Conservation (phyloP, 371 early-diverging fungal species). For the Quaeritorhiza haematococci region DNA sequence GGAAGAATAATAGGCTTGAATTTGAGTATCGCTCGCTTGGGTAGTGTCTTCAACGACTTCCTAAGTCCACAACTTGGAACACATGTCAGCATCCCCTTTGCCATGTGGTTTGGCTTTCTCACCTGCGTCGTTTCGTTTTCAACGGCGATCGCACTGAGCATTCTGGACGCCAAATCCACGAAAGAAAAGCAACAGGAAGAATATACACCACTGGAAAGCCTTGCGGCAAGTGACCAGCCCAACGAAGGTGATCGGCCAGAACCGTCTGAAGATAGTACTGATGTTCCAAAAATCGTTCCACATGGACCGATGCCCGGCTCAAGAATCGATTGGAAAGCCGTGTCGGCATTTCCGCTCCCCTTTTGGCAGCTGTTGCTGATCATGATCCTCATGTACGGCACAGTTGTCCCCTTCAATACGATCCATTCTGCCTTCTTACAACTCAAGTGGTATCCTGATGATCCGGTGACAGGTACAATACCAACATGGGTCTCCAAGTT, state of each 20-base stretch:
- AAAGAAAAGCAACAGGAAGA: not conserved
- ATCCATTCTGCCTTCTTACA: slow-evolving; percentile 56
- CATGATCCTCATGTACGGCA: slow-evolving; percentile 47
- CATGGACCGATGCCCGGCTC: no score
- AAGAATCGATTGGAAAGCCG: no score
- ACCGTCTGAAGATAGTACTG: no score
- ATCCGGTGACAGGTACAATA: slow-evolving; percentile 38
- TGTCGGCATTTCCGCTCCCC: slow-evolving; percentile 31
- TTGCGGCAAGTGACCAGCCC: not conserved
- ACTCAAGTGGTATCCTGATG: slow-evolving; percentile 43
- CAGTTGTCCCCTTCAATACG: slow-evolving; percentile 57
- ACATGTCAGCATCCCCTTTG: slow-evolving; percentile 29
- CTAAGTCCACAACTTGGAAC: slow-evolving; percentile 40
- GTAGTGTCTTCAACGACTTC: slow-evolving; percentile 51
- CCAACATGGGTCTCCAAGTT: no score
- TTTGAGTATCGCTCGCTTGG: slow-evolving; percentile 46
- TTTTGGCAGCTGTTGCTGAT: slow-evolving; percentile 46
- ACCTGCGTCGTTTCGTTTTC: slow-evolving; percentile 39
- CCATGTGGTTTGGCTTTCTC: slow-evolving; percentile 42
- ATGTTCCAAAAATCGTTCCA: no score
- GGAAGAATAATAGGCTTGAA: slow-evolving; percentile 27
- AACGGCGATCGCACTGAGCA: slow-evolving; percentile 16
- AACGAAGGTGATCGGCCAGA: no score
- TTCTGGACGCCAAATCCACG: not conserved
- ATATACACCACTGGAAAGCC: not conserved